These are phyloP conservation scores for Mucor sp. DNA, from an alignment of 371 early-diverging fungal species.

Conservation along the genomic window DNA sequence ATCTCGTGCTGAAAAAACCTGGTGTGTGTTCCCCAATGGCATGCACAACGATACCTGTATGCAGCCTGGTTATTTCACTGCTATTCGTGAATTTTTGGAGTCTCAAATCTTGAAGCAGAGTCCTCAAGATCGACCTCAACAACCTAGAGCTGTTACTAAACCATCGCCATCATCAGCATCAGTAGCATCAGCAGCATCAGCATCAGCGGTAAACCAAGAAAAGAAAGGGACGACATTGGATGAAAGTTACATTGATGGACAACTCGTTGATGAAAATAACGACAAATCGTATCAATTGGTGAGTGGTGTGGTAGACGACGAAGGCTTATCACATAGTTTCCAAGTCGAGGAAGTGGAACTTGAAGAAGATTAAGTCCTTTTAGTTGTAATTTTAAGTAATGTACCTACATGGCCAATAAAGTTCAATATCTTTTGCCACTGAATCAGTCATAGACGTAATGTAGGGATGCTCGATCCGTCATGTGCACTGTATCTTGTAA, in stretches of 20 bases:
- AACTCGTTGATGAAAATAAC: slow-evolving; percentile 10
- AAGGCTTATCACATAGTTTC: slow-evolving; percentile 35
- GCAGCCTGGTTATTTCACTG: slow-evolving; percentile 85
- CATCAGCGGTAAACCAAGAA: not conserved
- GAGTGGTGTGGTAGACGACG: slow-evolving; percentile 39
- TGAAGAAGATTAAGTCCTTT: slow-evolving; percentile 13
- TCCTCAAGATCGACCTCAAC: not conserved
- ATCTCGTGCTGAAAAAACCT: slow-evolving; percentile 54
- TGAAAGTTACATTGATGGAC: slow-evolving; percentile 23
- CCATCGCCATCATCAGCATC: not conserved
- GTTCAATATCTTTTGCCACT: not conserved
- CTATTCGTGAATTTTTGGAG: slow-evolving; percentile 55
- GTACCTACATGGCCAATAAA: not conserved
- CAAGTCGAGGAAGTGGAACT: slow-evolving; percentile 22
- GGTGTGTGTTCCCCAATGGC: slow-evolving; percentile 71
- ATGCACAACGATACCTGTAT: slow-evolving; percentile 93
- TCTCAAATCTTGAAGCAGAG: slow-evolving; percentile 21
- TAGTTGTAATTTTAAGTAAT: not conserved
- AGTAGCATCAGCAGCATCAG: not conserved
- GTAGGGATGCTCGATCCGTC: not conserved
- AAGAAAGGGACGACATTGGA: slow-evolving; percentile 17
- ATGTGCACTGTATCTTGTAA: no score
- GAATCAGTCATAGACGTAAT: not conserved
- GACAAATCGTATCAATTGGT: slow-evolving; percentile 35
- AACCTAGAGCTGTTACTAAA: no score